A percentile compares a stretch with the other conserved stretches of the same genome.
Evolutionary conservation across 1,284 basidiomycete genomes (phyloP).

Genomic region (Leccinum griseonigrum): DNA sequence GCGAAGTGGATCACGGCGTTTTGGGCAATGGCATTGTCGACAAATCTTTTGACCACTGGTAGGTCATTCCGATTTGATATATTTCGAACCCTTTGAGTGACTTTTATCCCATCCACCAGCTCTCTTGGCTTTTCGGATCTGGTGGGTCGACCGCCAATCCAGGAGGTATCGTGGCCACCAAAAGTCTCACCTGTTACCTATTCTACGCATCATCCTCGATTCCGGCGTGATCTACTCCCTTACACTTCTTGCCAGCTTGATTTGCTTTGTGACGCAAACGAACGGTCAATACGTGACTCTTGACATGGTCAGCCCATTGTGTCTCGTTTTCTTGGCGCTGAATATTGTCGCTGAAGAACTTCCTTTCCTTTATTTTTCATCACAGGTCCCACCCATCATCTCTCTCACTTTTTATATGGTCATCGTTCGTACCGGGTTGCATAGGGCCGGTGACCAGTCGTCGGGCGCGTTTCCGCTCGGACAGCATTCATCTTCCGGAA

Average conservation of each 20-base stretch:
- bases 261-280: neutral
- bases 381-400: neutral
- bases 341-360: neutral
- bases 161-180: neutral
- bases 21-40: slow-evolving; percentile 1
- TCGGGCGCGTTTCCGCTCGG: neutral
- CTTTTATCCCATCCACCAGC: neutral
- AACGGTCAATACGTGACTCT: slow-evolving; percentile 3
- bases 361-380: neutral
- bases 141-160: neutral
- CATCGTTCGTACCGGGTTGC: neutral
- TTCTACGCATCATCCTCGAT: slow-evolving; percentile 1
- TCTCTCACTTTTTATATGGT: neutral
- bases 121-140: neutral
- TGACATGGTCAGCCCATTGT: neutral
- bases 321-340: neutral
- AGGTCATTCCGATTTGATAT: neutral
- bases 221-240: neutral
- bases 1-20: slow-evolving; percentile 1
- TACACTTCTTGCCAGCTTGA: neutral
- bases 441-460: neutral
- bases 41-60: slow-evolving; percentile 1
- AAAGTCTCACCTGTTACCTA: neutral
- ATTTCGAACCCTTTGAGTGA: neutral
- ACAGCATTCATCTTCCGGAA: neutral